These are phyloP conservation scores for Coniophora puteana DNA, from an alignment of 1,284 basidiomycete species.

Conservation along the genomic window DNA sequence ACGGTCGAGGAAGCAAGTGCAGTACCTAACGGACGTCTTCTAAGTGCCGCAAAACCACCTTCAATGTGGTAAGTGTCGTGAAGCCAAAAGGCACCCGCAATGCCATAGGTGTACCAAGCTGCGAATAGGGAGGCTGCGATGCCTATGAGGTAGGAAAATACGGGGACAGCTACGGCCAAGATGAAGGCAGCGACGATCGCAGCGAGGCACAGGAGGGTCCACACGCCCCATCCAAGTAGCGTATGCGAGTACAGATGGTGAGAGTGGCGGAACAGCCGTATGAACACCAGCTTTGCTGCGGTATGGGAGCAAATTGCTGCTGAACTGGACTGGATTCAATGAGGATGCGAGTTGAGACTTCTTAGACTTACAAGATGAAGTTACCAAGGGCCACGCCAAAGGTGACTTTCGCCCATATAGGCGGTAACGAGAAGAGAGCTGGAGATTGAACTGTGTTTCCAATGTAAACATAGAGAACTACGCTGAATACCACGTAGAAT, in stretches of 20 bases:
- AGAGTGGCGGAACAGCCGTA: conserved; percentile 55
- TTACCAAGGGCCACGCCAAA: conserved; percentile 46
- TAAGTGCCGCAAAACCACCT: conserved; percentile 32
- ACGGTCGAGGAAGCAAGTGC: conserved; percentile 40
- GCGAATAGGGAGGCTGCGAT: conserved; percentile 55
- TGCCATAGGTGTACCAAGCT: conserved; percentile 55
- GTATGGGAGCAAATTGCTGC: conserved; percentile 48
- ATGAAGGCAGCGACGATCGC: conserved; percentile 48
- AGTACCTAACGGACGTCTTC: conserved; percentile 28
- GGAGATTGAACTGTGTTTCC: conserved; percentile 56
- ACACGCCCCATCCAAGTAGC: conserved; percentile 52
- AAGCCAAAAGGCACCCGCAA: conserved; percentile 57
- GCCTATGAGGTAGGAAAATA: conserved; percentile 51
- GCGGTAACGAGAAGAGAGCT: conserved; percentile 46
- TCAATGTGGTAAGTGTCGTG: conserved; percentile 43
- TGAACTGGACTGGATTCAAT: conserved; percentile 27
- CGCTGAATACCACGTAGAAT: conserved; percentile 45
- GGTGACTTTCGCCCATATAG: conserved; percentile 45
- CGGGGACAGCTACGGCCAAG: conserved; percentile 51
- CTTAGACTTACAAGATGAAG: conserved; percentile 42
- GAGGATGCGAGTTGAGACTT: not conserved
- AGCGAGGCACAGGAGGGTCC: conserved; percentile 44
- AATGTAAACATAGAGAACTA: conserved; percentile 56
- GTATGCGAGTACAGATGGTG: conserved; percentile 57
- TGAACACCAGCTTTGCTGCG: conserved; percentile 58